Evolutionary conservation across 2,329 filamentous ascomycete genomes (phyloP), one percentile per base, ranked within the genome.

Genomic region (Fusarium sp.): DNA sequence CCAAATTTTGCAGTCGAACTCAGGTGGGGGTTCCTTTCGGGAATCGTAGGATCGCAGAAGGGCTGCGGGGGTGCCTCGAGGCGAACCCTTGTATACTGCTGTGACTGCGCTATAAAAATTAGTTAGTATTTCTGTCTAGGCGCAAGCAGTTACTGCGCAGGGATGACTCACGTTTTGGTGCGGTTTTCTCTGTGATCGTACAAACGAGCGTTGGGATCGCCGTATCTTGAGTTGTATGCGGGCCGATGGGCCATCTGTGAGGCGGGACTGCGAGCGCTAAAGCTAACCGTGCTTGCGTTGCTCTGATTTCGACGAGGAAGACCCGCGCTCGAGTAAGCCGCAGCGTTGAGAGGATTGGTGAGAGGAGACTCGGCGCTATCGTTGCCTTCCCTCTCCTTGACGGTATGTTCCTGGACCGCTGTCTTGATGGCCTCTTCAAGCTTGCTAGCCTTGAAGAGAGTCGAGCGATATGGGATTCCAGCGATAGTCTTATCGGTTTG

Each of bases 401-500:
- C 82, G 0, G 94, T 97, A 77, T 94, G 91, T 76, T 97, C 92
- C 62, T 91, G 85, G 8, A 98, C 95, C 70, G 92, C 94, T 73
- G 97, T 92, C 77, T 89, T 89, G 74, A 98, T 98, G 4, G 94
- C 95, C 72, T 97, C 93, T 79, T 99, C 95, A 46, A 99, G 84
- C 79, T 93, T 95, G 40, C 93, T 97, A 12, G 96, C 96, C 81
- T 99, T 99, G 87, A 98, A 99, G 30, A 99, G 82, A 0, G 96
- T 99, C 7, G 92, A 93, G 36, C 94, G 91, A 77, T 97, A 97
- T 0, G 96, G 96, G 62, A 99, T 97, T 12, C 96, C 96, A 34
- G 92, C 93, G 72, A 99, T 92, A 6, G 95, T 98, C 84, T 99
- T 99, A 83, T 99, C 96, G 7, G 96, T 98, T 82, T 98, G 92